Evolutionary conservation across 306 rosid species (phyloP).

Genomic region (Lathyrus aphaca): DNA sequence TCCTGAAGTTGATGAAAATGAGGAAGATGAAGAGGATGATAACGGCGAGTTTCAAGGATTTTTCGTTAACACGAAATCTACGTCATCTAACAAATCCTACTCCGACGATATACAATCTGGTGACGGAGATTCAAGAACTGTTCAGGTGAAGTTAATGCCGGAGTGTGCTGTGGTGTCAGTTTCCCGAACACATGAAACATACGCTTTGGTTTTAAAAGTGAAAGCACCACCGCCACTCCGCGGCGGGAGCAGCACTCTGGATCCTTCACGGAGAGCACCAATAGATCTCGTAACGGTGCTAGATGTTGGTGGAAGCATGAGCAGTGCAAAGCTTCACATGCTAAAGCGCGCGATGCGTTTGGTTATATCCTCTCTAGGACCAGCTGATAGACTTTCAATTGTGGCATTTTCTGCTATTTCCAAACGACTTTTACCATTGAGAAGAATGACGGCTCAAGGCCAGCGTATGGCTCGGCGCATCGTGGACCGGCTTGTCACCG

Average conservation of each 20-base stretch:
- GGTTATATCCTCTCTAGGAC: slow-evolving; percentile 67
- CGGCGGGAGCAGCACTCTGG: slow-evolving; percentile 23
- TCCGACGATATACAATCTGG: slow-evolving; percentile 39
- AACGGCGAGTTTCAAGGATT: slow-evolving; percentile 81
- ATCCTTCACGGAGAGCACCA: slow-evolving; percentile 61
- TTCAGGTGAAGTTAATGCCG: slow-evolving; percentile 70
- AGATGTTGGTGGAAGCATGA: slow-evolving; percentile 77
- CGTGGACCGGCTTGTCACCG: slow-evolving; percentile 58
- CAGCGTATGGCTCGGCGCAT: slow-evolving; percentile 67
- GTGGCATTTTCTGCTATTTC: slow-evolving; percentile 69
- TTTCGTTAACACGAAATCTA: slow-evolving; percentile 62
- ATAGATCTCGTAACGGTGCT: slow-evolving; percentile 83
- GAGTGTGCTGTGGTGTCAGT: slow-evolving; percentile 70
- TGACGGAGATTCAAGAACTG: slow-evolving; percentile 53
- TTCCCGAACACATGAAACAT: slow-evolving; percentile 56
- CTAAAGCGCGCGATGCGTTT: slow-evolving; percentile 83
- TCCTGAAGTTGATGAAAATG: slow-evolving; percentile 73
- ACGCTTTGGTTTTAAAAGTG: slow-evolving; percentile 67
- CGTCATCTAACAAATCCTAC: slow-evolving; percentile 49
- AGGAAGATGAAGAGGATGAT: slow-evolving; percentile 51
- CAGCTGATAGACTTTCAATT: slow-evolving; percentile 74
- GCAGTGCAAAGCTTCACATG: slow-evolving; percentile 72
- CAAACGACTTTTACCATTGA: slow-evolving; percentile 59
- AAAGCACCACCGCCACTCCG: slow-evolving; percentile 57
- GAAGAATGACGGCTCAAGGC: slow-evolving; percentile 70